Evolutionary conservation across 306 rosid genomes (phyloP), one percentile per base, ranked within the genome.

Genomic region (Cicer yamashitae): DNA sequence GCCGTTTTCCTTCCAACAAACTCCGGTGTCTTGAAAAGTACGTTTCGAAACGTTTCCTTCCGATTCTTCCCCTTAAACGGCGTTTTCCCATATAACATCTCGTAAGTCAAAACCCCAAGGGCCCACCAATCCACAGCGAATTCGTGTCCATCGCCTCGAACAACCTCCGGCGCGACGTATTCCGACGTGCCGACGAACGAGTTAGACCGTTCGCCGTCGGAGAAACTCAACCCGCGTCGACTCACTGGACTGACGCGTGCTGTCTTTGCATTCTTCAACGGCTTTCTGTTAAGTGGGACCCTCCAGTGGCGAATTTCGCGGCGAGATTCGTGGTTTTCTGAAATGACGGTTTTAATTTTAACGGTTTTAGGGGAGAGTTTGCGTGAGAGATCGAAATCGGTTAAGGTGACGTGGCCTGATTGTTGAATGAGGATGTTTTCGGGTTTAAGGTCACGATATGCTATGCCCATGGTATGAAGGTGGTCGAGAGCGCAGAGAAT

Each of bases 81-180:
- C 74, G 99, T 94, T 87, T 77, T 79, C 0, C 97, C 99, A 38
- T 90, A 92, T 2, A 92, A 2, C 90, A 91, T 87, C 91, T 94
- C 99, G 86, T 89, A 89, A 1, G 86, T 77, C 6, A 94, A 63
- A 2, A 94, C 81, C 2, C 99, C 99, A 0, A 94, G 75, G 62
- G 92, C 97, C 99, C 99, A 94, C 96, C 96, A 94, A 53, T 94
- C 99, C 0, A 94, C 99, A 14, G 97, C 88, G 75, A 94, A 94
- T 78, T 90, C 99, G 72, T 94, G 99, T 0, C 99, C 99, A 0
- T 92, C 96, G 4, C 97, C 99, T 4, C 93, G 87, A 0, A 94
- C 84, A 1, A 94, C 87, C 85, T 92, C 99, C 8, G 99, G 99
- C 3, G 99, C 78, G 8, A 94, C 96, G 84, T 94, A 94, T 70